phyloP scores from a whole-genome alignment of 495 filamentous ascomycete species.

The Penicillium pancosmium region DNA sequence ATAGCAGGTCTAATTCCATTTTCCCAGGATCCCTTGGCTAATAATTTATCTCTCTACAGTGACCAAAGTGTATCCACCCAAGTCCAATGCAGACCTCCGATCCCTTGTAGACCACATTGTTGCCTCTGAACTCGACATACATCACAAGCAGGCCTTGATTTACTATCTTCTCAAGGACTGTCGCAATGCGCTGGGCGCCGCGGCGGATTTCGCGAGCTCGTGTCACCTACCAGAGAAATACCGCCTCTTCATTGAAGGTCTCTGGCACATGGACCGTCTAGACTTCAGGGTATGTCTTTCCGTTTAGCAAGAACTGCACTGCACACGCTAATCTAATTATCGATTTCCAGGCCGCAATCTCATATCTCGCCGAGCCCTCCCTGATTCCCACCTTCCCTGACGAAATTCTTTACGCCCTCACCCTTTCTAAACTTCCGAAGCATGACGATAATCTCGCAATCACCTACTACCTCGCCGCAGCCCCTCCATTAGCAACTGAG shows the following conservation, averaged over 20 bases:
- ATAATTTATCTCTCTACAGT: slow-evolving; percentile 33
- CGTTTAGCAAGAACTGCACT: neutral
- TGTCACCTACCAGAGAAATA: slow-evolving; percentile 69
- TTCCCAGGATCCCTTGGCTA: neutral
- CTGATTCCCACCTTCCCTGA: slow-evolving; percentile 79
- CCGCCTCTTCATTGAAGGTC: slow-evolving; percentile 72
- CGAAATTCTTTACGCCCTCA: slow-evolving; percentile 73
- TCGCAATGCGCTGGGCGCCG: slow-evolving; percentile 54
- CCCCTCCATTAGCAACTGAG: slow-evolving; percentile 62
- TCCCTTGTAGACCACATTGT: slow-evolving; percentile 67
- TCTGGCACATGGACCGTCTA: slow-evolving; percentile 77
- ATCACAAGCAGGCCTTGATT: slow-evolving; percentile 76
- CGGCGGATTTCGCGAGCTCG: slow-evolving; percentile 53
- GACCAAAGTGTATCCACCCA: slow-evolving; percentile 69
- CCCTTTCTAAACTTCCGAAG: slow-evolving; percentile 56
- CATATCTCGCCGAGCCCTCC: slow-evolving; percentile 73
- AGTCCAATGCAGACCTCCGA: slow-evolving; percentile 62
- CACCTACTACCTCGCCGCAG: slow-evolving; percentile 74
- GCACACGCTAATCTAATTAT: neutral
- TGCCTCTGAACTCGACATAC: slow-evolving; percentile 57
- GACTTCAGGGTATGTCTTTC: slow-evolving; percentile 59
- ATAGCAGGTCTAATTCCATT: neutral
- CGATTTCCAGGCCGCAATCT: slow-evolving; percentile 59
- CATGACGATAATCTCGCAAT: slow-evolving; percentile 67
- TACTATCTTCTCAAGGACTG: slow-evolving; percentile 81